Conservation (phyloP, 768 basidiomycete genomes). For the Lentinula boryana region DNA sequence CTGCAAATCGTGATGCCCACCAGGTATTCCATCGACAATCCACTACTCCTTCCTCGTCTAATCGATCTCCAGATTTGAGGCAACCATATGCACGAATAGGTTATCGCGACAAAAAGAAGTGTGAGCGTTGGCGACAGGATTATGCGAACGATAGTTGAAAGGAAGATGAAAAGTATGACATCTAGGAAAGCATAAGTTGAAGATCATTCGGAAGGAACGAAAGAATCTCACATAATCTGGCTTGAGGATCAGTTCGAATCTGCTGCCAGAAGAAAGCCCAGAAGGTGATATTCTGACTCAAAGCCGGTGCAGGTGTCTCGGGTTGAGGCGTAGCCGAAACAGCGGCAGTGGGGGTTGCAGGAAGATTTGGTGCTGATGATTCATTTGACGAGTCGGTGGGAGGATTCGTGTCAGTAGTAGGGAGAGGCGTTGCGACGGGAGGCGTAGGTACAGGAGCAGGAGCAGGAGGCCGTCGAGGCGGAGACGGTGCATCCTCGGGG, state of each 20-base stretch:
- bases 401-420: constrained; percentile 2
- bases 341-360: constrained; percentile 2
- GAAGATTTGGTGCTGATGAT: neutral
- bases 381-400: neutral
- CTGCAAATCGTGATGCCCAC: constrained; percentile 72
- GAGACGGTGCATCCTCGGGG: constrained; percentile 49
- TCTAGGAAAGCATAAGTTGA: constrained; percentile 32
- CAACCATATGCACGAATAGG: constrained; percentile 81
- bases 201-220: neutral
- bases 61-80: constrained; percentile 80
- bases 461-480: constrained; percentile 20
- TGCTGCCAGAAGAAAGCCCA: constrained; percentile 51
- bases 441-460: constrained; percentile 14
- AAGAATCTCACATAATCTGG: constrained; percentile 54
- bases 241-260: constrained; percentile 63
- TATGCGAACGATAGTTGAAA: constrained; percentile 70
- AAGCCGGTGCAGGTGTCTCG: constrained; percentile 9
- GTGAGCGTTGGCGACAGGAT: constrained; percentile 63
- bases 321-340: neutral
- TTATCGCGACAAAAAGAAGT: constrained; percentile 54
- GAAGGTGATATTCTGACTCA: constrained; percentile 19
- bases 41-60: constrained; percentile 63
- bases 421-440: constrained; percentile 12
- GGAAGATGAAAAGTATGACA: constrained; percentile 59
- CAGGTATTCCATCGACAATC: constrained; percentile 63